Conservation (phyloP, 2,329 filamentous ascomycete genomes). For the Fusarium siculi region DNA sequence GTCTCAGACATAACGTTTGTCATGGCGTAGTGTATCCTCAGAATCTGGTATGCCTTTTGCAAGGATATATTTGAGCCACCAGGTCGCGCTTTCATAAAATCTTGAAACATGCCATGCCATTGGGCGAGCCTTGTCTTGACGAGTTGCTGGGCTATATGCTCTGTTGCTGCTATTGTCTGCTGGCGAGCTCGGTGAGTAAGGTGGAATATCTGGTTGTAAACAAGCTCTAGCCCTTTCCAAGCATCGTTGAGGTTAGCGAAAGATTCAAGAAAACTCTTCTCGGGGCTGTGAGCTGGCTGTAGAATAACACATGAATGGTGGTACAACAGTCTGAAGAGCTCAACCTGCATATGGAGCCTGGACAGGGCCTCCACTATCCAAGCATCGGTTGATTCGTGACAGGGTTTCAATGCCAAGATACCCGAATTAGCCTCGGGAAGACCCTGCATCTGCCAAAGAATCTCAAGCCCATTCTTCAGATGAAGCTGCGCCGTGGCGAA, state of each 20-base stretch:
- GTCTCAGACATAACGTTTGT: conserved; percentile 55
- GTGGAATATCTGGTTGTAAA: conserved; percentile 39
- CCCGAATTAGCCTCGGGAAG: conserved; percentile 44
- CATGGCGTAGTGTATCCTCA: conserved; percentile 55
- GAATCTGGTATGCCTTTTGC: conserved; percentile 42
- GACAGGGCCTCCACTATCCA: conserved; percentile 57
- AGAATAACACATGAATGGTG: conserved; percentile 24
- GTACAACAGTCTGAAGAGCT: conserved; percentile 37
- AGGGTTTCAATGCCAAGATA: conserved; percentile 14
- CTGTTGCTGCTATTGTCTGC: background rate
- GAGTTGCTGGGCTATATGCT: conserved; percentile 15
- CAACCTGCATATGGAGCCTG: conserved; percentile 44
- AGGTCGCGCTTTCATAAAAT: conserved; percentile 27
- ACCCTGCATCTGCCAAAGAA: conserved; percentile 53
- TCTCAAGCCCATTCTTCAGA: conserved; percentile 30
- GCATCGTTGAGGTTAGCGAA: conserved; percentile 32
- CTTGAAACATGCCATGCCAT: conserved; percentile 43
- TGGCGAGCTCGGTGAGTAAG: conserved; percentile 28
- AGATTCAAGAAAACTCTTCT: background rate
- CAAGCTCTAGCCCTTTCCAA: conserved; percentile 28
- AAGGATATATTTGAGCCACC: conserved; percentile 29
- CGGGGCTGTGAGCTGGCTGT: conserved; percentile 1
- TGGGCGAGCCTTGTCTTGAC: conserved; percentile 25
- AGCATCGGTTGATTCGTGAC: conserved; percentile 49
- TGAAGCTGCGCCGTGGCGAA: conserved; percentile 35